These are phyloP conservation scores for Agrostemma githago DNA, from an alignment of 148 eudicot genomes.

Conservation along the genomic window DNA sequence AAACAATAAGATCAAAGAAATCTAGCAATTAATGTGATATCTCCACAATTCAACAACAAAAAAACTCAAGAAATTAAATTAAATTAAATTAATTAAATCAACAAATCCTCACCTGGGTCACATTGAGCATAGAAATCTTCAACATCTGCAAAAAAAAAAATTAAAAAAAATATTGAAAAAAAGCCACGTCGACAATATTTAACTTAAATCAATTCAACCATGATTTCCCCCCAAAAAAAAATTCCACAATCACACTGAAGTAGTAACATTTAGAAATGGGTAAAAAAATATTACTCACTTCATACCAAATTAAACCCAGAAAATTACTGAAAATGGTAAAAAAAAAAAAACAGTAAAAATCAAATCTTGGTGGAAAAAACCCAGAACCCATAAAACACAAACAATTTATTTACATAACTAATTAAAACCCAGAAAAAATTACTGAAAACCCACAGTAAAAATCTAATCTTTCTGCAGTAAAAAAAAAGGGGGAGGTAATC, in stretches of 20 bases:
- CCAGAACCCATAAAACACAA: background rate
- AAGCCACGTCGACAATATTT: background rate
- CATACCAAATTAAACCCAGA: background rate
- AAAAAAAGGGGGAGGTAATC: no score
- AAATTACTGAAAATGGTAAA: background rate
- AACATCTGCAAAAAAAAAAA: conserved; percentile 31
- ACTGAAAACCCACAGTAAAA: background rate
- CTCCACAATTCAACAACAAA: background rate
- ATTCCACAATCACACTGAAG: background rate
- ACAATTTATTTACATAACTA: background rate
- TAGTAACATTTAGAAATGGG: background rate
- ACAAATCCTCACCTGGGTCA: conserved; percentile 38
- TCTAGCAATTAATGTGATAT: background rate
- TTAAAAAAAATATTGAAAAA: background rate
- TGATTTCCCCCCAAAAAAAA: conserved; percentile 14
- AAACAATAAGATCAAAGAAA: background rate
- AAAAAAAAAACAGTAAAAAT: background rate
- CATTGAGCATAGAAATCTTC: conserved; percentile 43
- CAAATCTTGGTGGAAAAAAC: background rate
- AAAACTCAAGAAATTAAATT: background rate
- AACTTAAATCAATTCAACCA: background rate
- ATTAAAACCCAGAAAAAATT: background rate
- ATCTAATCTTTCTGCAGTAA: background rate
- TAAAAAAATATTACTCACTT: no score
- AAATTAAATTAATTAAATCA: background rate